These are phyloP conservation scores for Artemisia argyi DNA, from an alignment of 129 eudicot genomes.

Conservation along the genomic window DNA sequence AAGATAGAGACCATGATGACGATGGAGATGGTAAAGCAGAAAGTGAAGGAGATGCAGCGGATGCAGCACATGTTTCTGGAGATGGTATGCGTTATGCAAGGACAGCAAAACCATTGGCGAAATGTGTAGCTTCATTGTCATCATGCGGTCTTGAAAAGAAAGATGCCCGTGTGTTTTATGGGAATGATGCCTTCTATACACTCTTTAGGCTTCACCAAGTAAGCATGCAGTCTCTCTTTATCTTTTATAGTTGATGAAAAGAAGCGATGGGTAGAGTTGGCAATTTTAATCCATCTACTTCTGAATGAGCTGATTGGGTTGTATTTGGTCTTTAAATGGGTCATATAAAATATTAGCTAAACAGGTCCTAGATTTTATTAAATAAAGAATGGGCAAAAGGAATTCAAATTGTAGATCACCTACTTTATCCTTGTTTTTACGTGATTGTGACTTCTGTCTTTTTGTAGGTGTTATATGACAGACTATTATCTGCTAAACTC, in stretches of 20 bases:
- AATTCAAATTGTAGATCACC: background rate
- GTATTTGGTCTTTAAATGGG: constrained; percentile 7
- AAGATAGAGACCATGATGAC: constrained; percentile 69
- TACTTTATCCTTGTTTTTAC: background rate
- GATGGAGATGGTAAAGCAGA: constrained; percentile 72
- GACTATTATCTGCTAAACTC: constrained; percentile 71
- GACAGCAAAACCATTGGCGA: constrained; percentile 75
- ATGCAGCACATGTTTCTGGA: constrained; percentile 47
- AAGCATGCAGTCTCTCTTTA: constrained; percentile 23
- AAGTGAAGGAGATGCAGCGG: constrained; percentile 89
- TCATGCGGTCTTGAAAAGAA: constrained; percentile 39
- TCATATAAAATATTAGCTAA: background rate
- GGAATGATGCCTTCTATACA: constrained; percentile 80
- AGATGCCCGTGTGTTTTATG: constrained; percentile 65
- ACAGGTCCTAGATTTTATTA: too few relatives aligned
- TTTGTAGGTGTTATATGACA: constrained; percentile 71
- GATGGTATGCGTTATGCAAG: constrained; percentile 48
- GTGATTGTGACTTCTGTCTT: constrained; percentile 5
- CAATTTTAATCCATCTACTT: background rate
- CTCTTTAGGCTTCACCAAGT: constrained; percentile 96
- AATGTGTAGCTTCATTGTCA: constrained; percentile 52
- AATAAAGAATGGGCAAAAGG: too few relatives aligned
- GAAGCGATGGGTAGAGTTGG: background rate
- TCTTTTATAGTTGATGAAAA: background rate
- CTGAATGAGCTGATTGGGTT: background rate